phyloP scores from a whole-genome alignment of 2,329 filamentous ascomycete genomes.

The Penicillium sp. region DNA sequence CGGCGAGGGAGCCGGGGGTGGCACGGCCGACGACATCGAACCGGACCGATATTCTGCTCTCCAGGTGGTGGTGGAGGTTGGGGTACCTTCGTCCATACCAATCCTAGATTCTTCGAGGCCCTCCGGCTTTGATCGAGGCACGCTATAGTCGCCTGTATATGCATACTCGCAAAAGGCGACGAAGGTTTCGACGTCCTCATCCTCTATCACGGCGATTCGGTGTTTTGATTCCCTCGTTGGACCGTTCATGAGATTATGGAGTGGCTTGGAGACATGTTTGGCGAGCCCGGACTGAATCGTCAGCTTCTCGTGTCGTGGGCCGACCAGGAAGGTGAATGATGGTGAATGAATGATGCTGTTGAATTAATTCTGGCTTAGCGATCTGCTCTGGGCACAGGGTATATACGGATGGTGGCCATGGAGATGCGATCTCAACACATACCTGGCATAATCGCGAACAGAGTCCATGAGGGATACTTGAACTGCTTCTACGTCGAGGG shows the following conservation, averaged over 20 bases:
- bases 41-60: constrained; percentile 20
- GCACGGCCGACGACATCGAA: constrained; percentile 27
- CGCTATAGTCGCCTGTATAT: constrained; percentile 48
- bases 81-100: constrained; percentile 13
- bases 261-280: constrained; percentile 43
- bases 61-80: constrained; percentile 16
- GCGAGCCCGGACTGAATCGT: constrained; percentile 47
- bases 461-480: constrained; percentile 26
- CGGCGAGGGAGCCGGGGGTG: constrained; percentile 34
- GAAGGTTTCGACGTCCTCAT: constrained; percentile 50
- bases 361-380: neutral
- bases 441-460: constrained; percentile 36
- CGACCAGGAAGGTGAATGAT: constrained; percentile 47
- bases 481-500: constrained; percentile 3
- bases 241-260: constrained; percentile 46
- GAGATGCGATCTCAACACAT: constrained; percentile 13
- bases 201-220: constrained; percentile 43
- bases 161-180: constrained; percentile 49
- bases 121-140: constrained; percentile 25
- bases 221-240: constrained; percentile 45
- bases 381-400: neutral
- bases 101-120: constrained; percentile 19
- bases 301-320: constrained; percentile 45
- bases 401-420: neutral
- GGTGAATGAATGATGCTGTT: constrained; percentile 44